Percentiles rank a stretch among this genome's conserved stretches.
Evolutionary conservation across 305 asterid species (phyloP).

Genomic region (Fraxinus latifolia): DNA sequence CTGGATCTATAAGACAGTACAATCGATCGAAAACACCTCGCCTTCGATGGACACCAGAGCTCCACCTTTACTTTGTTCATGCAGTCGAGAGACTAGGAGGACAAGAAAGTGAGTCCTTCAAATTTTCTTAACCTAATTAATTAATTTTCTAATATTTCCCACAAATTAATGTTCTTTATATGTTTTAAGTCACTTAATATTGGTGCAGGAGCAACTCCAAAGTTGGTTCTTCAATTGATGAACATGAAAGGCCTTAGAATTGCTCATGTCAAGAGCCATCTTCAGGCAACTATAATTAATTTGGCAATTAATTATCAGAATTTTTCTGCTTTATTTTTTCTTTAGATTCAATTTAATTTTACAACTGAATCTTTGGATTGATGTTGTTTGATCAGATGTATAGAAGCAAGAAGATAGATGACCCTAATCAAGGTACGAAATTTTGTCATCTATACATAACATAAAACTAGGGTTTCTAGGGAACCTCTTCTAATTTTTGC

Average conservation of each 20-base stretch:
- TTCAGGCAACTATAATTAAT: slow-evolving; percentile 48
- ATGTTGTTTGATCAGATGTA: slow-evolving; percentile 55
- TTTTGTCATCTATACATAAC: not conserved
- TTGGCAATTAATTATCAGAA: not conserved
- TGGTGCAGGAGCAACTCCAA: slow-evolving; percentile 79
- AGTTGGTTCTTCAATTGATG: slow-evolving; percentile 85
- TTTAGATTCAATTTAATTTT: not conserved
- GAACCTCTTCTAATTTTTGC: slow-evolving; percentile 12
- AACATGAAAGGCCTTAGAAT: slow-evolving; percentile 80
- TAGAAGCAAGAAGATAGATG: slow-evolving; percentile 91
- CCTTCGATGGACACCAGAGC: slow-evolving; percentile 89
- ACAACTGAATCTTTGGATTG: not conserved
- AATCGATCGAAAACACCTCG: slow-evolving; percentile 78
- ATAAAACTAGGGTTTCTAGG: slow-evolving; percentile 40
- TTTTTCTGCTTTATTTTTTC: not conserved
- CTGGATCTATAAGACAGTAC: slow-evolving; percentile 77
- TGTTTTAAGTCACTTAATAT: not conserved
- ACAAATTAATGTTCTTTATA: not conserved
- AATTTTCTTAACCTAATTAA: not conserved
- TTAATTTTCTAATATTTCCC: not conserved
- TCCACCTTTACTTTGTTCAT: slow-evolving; percentile 75
- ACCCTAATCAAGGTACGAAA: slow-evolving; percentile 70
- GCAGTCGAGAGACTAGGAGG: slow-evolving; percentile 87
- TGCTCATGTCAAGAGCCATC: slow-evolving; percentile 98
- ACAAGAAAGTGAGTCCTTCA: slow-evolving; percentile 66